Evolutionary conservation across 257 asterid genomes (phyloP).

Genomic region (Solanum pinnatisectum): DNA sequence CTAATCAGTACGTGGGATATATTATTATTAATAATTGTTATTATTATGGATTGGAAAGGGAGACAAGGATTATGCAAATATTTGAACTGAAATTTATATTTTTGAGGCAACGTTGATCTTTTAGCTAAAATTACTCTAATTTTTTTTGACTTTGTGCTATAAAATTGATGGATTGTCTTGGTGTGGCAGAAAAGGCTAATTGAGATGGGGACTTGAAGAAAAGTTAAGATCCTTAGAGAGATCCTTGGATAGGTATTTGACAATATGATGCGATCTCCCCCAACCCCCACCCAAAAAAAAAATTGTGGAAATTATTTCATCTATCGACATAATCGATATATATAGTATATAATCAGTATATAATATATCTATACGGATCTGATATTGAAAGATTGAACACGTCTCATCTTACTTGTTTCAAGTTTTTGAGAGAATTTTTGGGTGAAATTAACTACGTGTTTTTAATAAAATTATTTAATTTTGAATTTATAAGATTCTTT

Average conservation of each 20-base stretch:
- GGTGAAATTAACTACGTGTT: not conserved
- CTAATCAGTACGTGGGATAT: conserved; percentile 29
- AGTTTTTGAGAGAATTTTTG: not conserved
- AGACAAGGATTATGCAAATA: not conserved
- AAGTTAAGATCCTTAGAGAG: conserved; percentile 46
- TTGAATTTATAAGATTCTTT: too few relatives aligned
- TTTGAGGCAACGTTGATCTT: not conserved
- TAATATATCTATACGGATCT: not conserved
- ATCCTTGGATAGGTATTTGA: conserved; percentile 58
- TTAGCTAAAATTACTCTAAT: conserved; percentile 14
- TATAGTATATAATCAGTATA: not conserved
- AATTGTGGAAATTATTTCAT: not conserved
- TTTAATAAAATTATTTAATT: too few relatives aligned
- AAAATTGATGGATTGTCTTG: conserved; percentile 37
- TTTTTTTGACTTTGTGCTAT: conserved; percentile 3
- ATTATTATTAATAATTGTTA: not conserved
- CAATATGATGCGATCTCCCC: conserved; percentile 3
- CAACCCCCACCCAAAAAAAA: not conserved
- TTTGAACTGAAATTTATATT: not conserved
- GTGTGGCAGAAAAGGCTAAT: conserved; percentile 43
- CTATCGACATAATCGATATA: not conserved
- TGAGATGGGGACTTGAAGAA: conserved; percentile 47
- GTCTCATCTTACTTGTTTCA: not conserved
- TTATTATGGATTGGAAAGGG: conserved; percentile 11
- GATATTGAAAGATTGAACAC: not conserved